phyloP scores from a whole-genome alignment of 257 asterid species.

The Petrea volubilis region DNA sequence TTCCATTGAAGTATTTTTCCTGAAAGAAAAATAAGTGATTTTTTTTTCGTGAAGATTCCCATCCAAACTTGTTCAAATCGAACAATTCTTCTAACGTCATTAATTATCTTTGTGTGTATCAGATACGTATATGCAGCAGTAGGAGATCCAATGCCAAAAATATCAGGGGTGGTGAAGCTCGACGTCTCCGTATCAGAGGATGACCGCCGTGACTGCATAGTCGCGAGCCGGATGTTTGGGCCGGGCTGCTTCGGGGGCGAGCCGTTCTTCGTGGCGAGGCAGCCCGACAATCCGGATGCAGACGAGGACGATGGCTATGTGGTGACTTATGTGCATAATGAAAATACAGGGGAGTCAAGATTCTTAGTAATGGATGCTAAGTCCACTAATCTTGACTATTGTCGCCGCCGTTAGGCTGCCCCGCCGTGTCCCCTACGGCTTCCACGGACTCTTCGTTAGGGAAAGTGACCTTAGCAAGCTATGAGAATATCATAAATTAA shows the following conservation, averaged over 20 bases:
- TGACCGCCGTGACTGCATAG: slow-evolving; percentile 46
- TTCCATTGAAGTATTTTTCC: too few species aligned
- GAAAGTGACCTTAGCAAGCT: slow-evolving; percentile 47
- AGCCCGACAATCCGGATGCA: slow-evolving; percentile 29
- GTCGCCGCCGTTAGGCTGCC: slow-evolving; percentile 72
- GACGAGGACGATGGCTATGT: slow-evolving; percentile 83
- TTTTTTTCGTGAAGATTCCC: too few species aligned
- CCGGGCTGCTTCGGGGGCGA: slow-evolving; percentile 48
- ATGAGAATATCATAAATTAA: slow-evolving; percentile 4
- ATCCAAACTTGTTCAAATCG: too few species aligned
- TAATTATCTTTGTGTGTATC: background rate
- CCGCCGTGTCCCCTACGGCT: slow-evolving; percentile 76
- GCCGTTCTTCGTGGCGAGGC: slow-evolving; percentile 50
- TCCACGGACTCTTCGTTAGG: slow-evolving; percentile 70
- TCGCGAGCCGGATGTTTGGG: slow-evolving; percentile 46
- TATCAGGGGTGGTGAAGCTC: slow-evolving; percentile 46
- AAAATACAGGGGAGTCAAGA: slow-evolving; percentile 61
- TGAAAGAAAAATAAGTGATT: too few species aligned
- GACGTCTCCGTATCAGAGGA: slow-evolving; percentile 35
- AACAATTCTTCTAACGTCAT: background rate
- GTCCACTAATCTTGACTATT: slow-evolving; percentile 60
- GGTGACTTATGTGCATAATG: slow-evolving; percentile 60
- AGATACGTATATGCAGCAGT: slow-evolving; percentile 54
- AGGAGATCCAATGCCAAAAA: slow-evolving; percentile 52
- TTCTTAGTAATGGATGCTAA: slow-evolving; percentile 79